phyloP scores from a whole-genome alignment of 176 grass and related monocot genomes.

The Hyparrhenia diplandra region DNA sequence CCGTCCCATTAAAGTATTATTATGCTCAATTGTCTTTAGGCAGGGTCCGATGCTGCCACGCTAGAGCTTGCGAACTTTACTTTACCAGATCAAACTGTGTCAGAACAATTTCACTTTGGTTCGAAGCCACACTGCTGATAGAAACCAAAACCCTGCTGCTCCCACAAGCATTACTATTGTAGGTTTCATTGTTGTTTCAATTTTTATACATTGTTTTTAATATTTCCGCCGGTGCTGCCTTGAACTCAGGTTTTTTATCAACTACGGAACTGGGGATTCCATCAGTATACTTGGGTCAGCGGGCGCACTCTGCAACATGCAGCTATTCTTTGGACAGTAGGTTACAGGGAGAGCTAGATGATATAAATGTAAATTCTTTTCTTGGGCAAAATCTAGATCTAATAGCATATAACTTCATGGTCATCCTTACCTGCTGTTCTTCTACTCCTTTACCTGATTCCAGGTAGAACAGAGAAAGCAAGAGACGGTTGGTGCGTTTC shows the following conservation, averaged over 20 bases:
- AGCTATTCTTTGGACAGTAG: neutral
- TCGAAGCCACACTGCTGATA: no score
- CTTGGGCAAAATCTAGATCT: no score
- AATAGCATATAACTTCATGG: neutral
- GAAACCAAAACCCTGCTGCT: neutral
- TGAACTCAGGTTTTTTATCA: slow-evolving; percentile 13
- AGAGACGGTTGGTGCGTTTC: slow-evolving; percentile 43
- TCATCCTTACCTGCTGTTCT: neutral
- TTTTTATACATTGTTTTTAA: neutral
- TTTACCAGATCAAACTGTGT: no score
- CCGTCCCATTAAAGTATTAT: neutral
- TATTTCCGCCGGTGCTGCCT: neutral
- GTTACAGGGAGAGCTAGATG: slow-evolving; percentile 19
- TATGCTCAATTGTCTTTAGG: no score
- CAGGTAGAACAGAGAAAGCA: slow-evolving; percentile 47
- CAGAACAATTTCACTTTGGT: neutral
- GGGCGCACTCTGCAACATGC: slow-evolving; percentile 8
- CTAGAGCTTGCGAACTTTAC: no score
- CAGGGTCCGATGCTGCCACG: no score
- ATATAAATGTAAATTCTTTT: slow-evolving; percentile 16
- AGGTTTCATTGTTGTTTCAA: neutral
- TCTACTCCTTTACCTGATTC: slow-evolving; percentile 9
- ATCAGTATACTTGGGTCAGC: neutral
- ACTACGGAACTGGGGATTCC: slow-evolving; percentile 14
- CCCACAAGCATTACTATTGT: neutral